phyloP scores from a whole-genome alignment of 1,139 yeast genomes.

The Candida glucosophila region DNA sequence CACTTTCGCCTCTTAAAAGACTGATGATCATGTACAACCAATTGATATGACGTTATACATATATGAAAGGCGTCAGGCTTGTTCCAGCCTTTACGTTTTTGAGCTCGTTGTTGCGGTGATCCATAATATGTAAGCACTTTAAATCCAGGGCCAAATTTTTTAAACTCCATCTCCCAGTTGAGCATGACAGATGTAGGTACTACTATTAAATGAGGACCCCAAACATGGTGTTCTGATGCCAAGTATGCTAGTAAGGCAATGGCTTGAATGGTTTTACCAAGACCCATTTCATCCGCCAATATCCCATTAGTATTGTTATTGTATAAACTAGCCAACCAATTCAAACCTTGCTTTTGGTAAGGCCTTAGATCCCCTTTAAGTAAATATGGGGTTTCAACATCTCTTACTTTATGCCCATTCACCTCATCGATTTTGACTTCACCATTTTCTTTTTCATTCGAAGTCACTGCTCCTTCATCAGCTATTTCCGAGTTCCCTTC shows the following conservation, averaged over 20 bases:
- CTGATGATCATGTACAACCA: slow-evolving; percentile 93
- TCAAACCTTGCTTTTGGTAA: slow-evolving; percentile 92
- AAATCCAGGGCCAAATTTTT: slow-evolving; percentile 96
- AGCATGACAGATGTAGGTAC: slow-evolving; percentile 99
- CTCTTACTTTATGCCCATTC: slow-evolving; percentile 47
- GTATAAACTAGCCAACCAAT: slow-evolving; percentile 93
- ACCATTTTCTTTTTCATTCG: not conserved
- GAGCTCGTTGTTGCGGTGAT: slow-evolving; percentile 94
- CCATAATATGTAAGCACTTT: slow-evolving; percentile 95
- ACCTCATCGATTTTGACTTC: slow-evolving; percentile 24
- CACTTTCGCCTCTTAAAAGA: slow-evolving; percentile 87
- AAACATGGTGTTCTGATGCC: slow-evolving; percentile 86
- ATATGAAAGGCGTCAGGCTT: slow-evolving; percentile 94
- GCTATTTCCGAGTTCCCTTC: too few relatives aligned
- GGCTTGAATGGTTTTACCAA: slow-evolving; percentile 96
- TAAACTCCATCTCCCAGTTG: slow-evolving; percentile 99
- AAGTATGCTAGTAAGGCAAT: slow-evolving; percentile 78
- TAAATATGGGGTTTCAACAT: slow-evolving; percentile 61
- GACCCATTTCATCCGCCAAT: slow-evolving; percentile 97
- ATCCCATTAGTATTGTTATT: slow-evolving; percentile 93
- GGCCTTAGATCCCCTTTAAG: slow-evolving; percentile 80
- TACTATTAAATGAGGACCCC: slow-evolving; percentile 97
- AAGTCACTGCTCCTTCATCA: too few relatives aligned
- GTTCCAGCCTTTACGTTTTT: slow-evolving; percentile 96
- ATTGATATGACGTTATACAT: slow-evolving; percentile 92